Base-by-base conservation (phyloP, 768 basidiomycete genomes). In the Boletus pseudo-olivaceus region DNA sequence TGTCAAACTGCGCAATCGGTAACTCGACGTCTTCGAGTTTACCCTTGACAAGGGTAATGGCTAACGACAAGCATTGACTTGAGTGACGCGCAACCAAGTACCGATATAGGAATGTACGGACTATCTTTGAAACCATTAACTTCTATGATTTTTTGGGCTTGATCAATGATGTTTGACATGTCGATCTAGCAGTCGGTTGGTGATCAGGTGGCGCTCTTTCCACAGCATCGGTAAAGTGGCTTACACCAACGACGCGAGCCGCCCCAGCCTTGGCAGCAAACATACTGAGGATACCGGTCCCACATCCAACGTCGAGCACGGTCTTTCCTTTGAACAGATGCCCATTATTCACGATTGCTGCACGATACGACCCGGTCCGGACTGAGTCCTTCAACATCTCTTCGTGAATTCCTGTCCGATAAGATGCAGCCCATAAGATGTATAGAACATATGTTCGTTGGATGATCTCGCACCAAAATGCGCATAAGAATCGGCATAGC, bases 151-250 rank as follows among this genome's bases (percentile, higher is more conserved):
- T 93, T 96, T 77, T 88, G 84, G 3, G 97, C 97, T 76, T 98
- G 96, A 76, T 98, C 97, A 72, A 98, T 91, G 75, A 99, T 99
- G 76, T 99, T 99, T 54, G 94, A 97, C 97, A 99, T 99, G 76
- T 99, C 97, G 73, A 99, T 95, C 92, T 95, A 45, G 43, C 42
- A 55, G 44, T 47, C 6, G 41, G 47, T 42, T 45, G 23, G 62
- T 52, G 48, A 62, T 59, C 48, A 67, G 54, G n/a, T 44, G 7
- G 41, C 23, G 23, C 20, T 37, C 41, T 19, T 11, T 23, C 51
- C 46, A 44, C 29, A 54, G 44, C 20, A 43, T 60, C 20, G 30
- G 46, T 47, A 47, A 42, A 40, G 46, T 49, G 20, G 75, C 88
- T 64, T 63, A 94, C 91, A 53, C 94, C 95, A 59, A 96, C 93